Evolutionary conservation across 805 yeast genomes (phyloP).

Genomic region (Starmerella sirachaensis): DNA sequence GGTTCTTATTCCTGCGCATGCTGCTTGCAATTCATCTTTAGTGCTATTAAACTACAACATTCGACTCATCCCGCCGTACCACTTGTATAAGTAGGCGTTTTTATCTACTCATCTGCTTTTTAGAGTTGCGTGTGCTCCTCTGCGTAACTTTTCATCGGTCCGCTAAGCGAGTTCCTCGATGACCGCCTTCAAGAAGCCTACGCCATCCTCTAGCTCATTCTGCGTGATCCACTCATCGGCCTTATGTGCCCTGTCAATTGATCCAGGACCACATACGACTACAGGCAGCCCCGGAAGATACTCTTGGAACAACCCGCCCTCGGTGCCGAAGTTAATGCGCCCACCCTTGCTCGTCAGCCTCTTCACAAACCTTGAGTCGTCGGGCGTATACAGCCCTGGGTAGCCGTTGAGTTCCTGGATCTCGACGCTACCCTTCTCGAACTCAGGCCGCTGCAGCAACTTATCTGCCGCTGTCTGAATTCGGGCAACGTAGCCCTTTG

Average conservation of each 20-base stretch:
- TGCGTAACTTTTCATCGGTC: no score
- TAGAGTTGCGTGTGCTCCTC: no score
- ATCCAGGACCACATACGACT: slow-evolving; percentile 19
- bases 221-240: slow-evolving; percentile 17
- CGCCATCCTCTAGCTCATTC: slow-evolving; percentile 12
- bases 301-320: slow-evolving; percentile 19
- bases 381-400: slow-evolving; percentile 13
- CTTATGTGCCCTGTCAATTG: slow-evolving; percentile 19
- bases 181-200: slow-evolving; percentile 3
- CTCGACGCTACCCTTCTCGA: slow-evolving; percentile 7
- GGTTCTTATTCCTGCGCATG: no score
- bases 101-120: no score
- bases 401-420: slow-evolving; percentile 13
- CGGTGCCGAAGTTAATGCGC: slow-evolving; percentile 18
- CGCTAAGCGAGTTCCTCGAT: no score
- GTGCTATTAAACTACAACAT: no score
- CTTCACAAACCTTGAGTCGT: slow-evolving; percentile 2
- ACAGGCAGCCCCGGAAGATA: slow-evolving; percentile 12
- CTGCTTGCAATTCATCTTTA: no score
- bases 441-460: slow-evolving; percentile 3
- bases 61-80: no score
- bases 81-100: no score
- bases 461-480: slow-evolving; percentile 4
- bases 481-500: slow-evolving; percentile 3
- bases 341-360: background rate